Conservation (phyloP, 2,329 filamentous ascomycete species). For the Aspergillus proliferans region DNA sequence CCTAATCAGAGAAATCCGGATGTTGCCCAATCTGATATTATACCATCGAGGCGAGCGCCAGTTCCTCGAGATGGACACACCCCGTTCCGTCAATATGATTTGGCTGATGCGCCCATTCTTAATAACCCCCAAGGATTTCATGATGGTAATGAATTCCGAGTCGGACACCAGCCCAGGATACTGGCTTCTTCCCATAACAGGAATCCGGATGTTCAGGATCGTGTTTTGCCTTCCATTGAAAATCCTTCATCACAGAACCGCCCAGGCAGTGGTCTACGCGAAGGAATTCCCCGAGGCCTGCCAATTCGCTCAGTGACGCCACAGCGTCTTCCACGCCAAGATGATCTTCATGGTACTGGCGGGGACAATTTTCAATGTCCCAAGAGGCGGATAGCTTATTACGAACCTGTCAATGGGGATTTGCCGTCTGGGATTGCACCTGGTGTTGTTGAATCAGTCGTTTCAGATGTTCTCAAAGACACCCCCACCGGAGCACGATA, state of each 20-base stretch:
- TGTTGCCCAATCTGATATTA: constrained; percentile 16
- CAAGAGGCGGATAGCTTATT: constrained; percentile 29
- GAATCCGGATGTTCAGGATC: constrained; percentile 20
- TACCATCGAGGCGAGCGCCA: constrained; percentile 16
- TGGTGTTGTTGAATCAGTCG: neutral
- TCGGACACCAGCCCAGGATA: constrained; percentile 11
- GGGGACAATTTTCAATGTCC: constrained; percentile 18
- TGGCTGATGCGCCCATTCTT: constrained; percentile 24
- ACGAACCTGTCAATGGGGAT: constrained; percentile 13
- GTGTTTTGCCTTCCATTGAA: constrained; percentile 34
- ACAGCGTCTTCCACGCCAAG: constrained; percentile 15
- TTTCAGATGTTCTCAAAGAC: constrained; percentile 10
- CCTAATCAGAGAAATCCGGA: constrained; percentile 14
- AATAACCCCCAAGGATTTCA: constrained; percentile 20
- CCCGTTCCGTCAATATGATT: constrained; percentile 10
- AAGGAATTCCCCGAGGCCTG: constrained; percentile 21
- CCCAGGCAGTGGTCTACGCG: constrained; percentile 19
- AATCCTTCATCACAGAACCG: constrained; percentile 15
- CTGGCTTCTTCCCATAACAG: constrained; percentile 11
- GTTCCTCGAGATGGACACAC: constrained; percentile 13
- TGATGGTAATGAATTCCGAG: constrained; percentile 11
- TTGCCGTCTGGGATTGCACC: constrained; percentile 7
- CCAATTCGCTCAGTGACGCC: constrained; percentile 26
- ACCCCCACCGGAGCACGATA: constrained; percentile 12
- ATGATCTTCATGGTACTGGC: constrained; percentile 13